Evolutionary conservation across 1,139 yeast species (phyloP).

Genomic region (Magnusiomyces ingens): DNA sequence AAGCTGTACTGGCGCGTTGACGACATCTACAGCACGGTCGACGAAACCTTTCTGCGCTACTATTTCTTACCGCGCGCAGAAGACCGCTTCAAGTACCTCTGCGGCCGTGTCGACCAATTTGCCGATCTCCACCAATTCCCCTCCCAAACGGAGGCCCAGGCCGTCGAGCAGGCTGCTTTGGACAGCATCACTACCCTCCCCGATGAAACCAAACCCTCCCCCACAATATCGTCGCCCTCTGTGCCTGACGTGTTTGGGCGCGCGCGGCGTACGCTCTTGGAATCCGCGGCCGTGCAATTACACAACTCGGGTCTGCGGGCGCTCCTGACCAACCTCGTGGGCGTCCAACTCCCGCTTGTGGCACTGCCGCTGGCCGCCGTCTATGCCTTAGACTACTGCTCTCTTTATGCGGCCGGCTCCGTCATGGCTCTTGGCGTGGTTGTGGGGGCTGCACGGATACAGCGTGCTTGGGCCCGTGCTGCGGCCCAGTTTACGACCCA

Average conservation of each 20-base stretch:
- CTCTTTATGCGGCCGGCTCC: slow-evolving; percentile 34
- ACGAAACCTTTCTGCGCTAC: slow-evolving; percentile 18
- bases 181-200: background rate
- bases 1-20: slow-evolving; percentile 34
- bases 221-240: slow-evolving; percentile 4
- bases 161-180: background rate
- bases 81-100: slow-evolving; percentile 27
- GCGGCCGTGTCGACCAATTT: slow-evolving; percentile 32
- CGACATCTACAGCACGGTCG: slow-evolving; percentile 29
- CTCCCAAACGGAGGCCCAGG: slow-evolving; percentile 6
- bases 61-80: slow-evolving; percentile 29
- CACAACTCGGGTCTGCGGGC: slow-evolving; percentile 17
- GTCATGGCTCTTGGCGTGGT: slow-evolving; percentile 35
- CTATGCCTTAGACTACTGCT: slow-evolving; percentile 26
- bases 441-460: slow-evolving; percentile 33
- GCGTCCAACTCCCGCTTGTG: slow-evolving; percentile 33
- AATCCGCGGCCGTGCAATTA: slow-evolving; percentile 12
- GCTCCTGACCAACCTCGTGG: slow-evolving; percentile 19
- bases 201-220: slow-evolving; percentile 1
- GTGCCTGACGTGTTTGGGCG: slow-evolving; percentile 8
- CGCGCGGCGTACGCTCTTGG: slow-evolving; percentile 12
- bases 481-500: slow-evolving; percentile 22
- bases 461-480: slow-evolving; percentile 32
- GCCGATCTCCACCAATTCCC: slow-evolving; percentile 23
- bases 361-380: slow-evolving; percentile 31